Percentiles rank a stretch among this genome's conserved stretches.
These are phyloP conservation scores for Naematelia aurantialba DNA, from an alignment of 768 basidiomycete genomes.

Conservation along the genomic window DNA sequence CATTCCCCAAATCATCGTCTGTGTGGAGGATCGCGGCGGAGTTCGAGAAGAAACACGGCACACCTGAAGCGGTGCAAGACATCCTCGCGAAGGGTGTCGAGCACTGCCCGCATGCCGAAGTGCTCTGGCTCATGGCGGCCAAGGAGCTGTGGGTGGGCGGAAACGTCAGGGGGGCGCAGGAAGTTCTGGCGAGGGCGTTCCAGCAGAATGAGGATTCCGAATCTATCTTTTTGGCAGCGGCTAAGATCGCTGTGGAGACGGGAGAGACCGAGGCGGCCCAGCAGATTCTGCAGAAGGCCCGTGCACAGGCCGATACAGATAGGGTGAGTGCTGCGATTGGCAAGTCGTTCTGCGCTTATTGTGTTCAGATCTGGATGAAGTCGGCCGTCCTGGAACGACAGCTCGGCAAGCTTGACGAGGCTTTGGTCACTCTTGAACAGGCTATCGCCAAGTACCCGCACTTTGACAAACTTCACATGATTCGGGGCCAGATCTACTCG, in stretches of 20 bases:
- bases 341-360: not conserved
- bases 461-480: constrained; percentile 92
- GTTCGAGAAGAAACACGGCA: constrained; percentile 86
- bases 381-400: constrained; percentile 92
- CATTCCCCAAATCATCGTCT: constrained; percentile 78
- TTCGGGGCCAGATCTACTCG: constrained; percentile 84
- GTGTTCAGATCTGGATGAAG: constrained; percentile 93
- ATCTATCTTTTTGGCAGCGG: constrained; percentile 95
- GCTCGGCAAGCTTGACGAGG: constrained; percentile 68
- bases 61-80: constrained; percentile 72
- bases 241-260: constrained; percentile 95
- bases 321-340: constrained; percentile 57
- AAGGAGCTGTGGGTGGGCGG: constrained; percentile 94
- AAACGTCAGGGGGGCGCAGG: constrained; percentile 84
- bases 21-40: constrained; percentile 90
- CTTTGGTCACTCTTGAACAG: constrained; percentile 64
- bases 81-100: constrained; percentile 77
- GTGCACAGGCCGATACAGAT: constrained; percentile 86
- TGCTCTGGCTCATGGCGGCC: constrained; percentile 95
- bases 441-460: constrained; percentile 81
- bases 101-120: constrained; percentile 91
- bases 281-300: constrained; percentile 79
- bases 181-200: constrained; percentile 83
- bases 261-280: constrained; percentile 80
- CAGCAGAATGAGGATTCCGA: constrained; percentile 94